Evolutionary conservation across 2,329 filamentous ascomycete genomes (phyloP).

Genomic region (Gremmenia infestans): DNA sequence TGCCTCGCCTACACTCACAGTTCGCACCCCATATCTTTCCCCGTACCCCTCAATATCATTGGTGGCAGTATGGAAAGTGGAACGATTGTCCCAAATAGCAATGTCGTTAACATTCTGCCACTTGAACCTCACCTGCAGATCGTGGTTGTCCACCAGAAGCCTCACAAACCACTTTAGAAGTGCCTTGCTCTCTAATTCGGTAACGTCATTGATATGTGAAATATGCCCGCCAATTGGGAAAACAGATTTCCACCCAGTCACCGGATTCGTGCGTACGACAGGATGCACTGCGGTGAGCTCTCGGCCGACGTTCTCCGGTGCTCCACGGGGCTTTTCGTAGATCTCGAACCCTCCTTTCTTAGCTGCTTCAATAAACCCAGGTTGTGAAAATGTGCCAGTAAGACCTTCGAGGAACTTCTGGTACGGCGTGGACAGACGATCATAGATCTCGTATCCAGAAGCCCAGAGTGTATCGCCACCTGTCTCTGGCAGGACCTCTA

Average conservation of each 20-base stretch:
- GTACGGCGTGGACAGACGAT: slow-evolving; percentile 52
- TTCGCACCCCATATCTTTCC: slow-evolving; percentile 39
- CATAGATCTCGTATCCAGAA: slow-evolving; percentile 62
- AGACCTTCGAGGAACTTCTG: slow-evolving; percentile 54
- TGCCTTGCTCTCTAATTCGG: slow-evolving; percentile 42
- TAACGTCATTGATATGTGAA: slow-evolving; percentile 46
- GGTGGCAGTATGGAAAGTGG: slow-evolving; percentile 49
- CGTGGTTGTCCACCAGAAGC: slow-evolving; percentile 50
- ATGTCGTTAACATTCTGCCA: slow-evolving; percentile 32
- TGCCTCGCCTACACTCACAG: slow-evolving; percentile 45
- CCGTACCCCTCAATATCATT: slow-evolving; percentile 46
- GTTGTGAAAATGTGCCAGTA: slow-evolving; percentile 50
- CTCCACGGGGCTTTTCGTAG: slow-evolving; percentile 42
- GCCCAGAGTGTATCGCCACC: slow-evolving; percentile 56
- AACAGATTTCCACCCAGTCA: slow-evolving; percentile 52
- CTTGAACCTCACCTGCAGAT: slow-evolving; percentile 43
- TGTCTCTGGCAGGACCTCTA: slow-evolving; percentile 11
- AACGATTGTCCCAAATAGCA: slow-evolving; percentile 54
- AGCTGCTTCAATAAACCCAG: slow-evolving; percentile 46
- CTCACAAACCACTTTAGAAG: slow-evolving; percentile 48
- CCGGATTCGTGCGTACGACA: slow-evolving; percentile 51
- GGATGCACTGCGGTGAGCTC: slow-evolving; percentile 47
- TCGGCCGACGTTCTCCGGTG: slow-evolving; percentile 45
- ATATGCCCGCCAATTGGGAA: slow-evolving; percentile 49
- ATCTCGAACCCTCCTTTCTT: slow-evolving; percentile 39